These are phyloP conservation scores for Phaeosphaeriaceae sp. DNA, from an alignment of 2,329 filamentous ascomycete species.

Conservation along the genomic window DNA sequence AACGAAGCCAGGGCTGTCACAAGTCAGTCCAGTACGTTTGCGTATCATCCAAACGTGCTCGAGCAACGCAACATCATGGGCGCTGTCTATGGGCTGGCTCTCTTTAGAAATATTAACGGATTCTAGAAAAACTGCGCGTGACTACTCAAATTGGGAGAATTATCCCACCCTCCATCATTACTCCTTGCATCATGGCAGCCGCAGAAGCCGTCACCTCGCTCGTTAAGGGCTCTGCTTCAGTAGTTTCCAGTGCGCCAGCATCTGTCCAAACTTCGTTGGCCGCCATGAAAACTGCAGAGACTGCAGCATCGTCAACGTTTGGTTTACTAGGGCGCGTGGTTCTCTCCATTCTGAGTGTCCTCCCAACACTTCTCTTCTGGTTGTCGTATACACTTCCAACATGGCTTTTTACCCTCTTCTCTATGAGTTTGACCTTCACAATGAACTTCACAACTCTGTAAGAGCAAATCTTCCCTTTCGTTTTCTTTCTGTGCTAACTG, in stretches of 20 bases:
- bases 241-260: slow-evolving; percentile 4
- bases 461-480: slow-evolving; percentile 38
- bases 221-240: slow-evolving; percentile 17
- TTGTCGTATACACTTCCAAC: slow-evolving; percentile 85
- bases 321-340: slow-evolving; percentile 58
- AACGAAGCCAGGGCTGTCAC: slow-evolving; percentile 17
- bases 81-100: slow-evolving; percentile 3
- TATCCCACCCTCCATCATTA: slow-evolving; percentile 1
- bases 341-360: slow-evolving; percentile 57
- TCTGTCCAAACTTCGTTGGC: slow-evolving; percentile 27
- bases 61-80: slow-evolving; percentile 25
- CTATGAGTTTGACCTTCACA: slow-evolving; percentile 92
- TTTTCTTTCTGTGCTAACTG: slow-evolving; percentile 30
- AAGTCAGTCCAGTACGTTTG: slow-evolving; percentile 19
- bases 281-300: slow-evolving; percentile 29
- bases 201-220: slow-evolving; percentile 26
- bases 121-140: slow-evolving; percentile 10
- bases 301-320: slow-evolving; percentile 39
- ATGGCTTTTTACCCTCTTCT: slow-evolving; percentile 87
- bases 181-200: slow-evolving; percentile 32
- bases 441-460: slow-evolving; percentile 98
- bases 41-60: slow-evolving; percentile 27
- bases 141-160: slow-evolving; percentile 4
- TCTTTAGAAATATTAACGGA: slow-evolving; percentile 7
- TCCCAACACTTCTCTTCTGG: slow-evolving; percentile 74